Base-by-base conservation (phyloP, 257 asterid species). In the Solanum etuberosum region DNA sequence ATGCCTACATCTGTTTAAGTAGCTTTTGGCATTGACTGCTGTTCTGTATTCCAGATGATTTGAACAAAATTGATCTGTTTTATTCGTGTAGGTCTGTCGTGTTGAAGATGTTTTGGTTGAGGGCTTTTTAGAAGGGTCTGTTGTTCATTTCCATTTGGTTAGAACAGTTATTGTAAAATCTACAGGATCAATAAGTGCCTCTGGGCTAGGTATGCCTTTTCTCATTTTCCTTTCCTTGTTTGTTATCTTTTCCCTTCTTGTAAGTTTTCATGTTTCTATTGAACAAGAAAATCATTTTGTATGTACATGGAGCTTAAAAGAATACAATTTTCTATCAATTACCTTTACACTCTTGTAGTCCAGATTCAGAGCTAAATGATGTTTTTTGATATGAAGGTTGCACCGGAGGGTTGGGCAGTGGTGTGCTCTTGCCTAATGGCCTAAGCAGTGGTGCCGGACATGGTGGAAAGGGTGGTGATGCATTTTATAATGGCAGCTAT, bases 401-500 rank as follows among this genome's bases (percentile, higher is more conserved):
- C 91, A 88, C 87, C 74, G 96, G 93, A 83, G 99, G 99, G 83
- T 90, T 93, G 87, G 99, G 99, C 83, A 96, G 88, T 67, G 99
- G 98, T 83, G 91, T 88, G 91, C 88, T 92, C 86, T 92, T 93
- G 72, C 92, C 98, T 83, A 92, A 86, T 86, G 98, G 98, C 88
- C 92, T 94, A 38, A 88, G 93, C 85, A 91, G 99, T 90, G 99
- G 99, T 90, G 98, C 98, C 88, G 99, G 99, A 86, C 97, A 96
- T 92, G 99, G 99, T 87, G 99, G 99, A 77, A 92, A 87, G 93
- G 99, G 99, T 74, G 99, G 99, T 70, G 99, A 94, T 93, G 92
- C 95, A 25, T 96, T 92, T 90, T 91, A 92, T 42, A 92, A 90
- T 70, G 99, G 97, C 65, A 89, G 89, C 84, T 95, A 92, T 88